Base-by-base conservation (phyloP, 352 stramenopile genomes). In the Aphanomyces stellatus region DNA sequence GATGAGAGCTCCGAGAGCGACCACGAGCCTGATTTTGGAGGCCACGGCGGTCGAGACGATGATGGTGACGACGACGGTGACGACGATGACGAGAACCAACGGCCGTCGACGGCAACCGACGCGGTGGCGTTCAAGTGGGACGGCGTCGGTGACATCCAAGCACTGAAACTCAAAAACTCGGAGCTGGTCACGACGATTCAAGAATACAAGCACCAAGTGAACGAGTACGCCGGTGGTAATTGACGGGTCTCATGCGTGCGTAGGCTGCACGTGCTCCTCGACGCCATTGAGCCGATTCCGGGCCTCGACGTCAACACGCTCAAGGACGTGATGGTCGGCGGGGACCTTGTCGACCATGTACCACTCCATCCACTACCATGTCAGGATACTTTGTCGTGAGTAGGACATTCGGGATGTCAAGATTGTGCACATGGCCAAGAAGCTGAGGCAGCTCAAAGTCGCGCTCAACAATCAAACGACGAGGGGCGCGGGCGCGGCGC, bases 391-490 rank as follows among this genome's bases (percentile, higher is more conserved):
- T n/a, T n/a, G n/a, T n/a, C n/a, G n/a, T n/a, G n/a, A n/a, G n/a
- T 62, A 92, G 81, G 80, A 92, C 65, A 71, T 90, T 57, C 80
- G 82, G 6, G 79, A 93, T 48, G 65, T 76, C 11, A 91, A 92
- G 71, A 92, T 92, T 53, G 76, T 92, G 3, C 80, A 90, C 31
- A 82, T 90, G 42, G 84, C 84, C 1, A 88, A 88, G 63, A 75
- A 72, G n/a, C 59, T 92, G 7, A 79, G 81, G 4, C 65, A 80
- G 3, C 51, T 88, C 24, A 91, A 89, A 64, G 19, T 67, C 28
- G 46, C 60, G 4, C 34, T 57, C 37, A 67, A 35, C 49, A 67
- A 67, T 19, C 40, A 67, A 43, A 67, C 41, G 60, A 13, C 22
- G 10, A 49, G 33, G n/a, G 60, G 5, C 19, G 60, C 60, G 10